phyloP scores from a whole-genome alignment of 2,329 filamentous ascomycete species.

The Neoarthrinium moseri region DNA sequence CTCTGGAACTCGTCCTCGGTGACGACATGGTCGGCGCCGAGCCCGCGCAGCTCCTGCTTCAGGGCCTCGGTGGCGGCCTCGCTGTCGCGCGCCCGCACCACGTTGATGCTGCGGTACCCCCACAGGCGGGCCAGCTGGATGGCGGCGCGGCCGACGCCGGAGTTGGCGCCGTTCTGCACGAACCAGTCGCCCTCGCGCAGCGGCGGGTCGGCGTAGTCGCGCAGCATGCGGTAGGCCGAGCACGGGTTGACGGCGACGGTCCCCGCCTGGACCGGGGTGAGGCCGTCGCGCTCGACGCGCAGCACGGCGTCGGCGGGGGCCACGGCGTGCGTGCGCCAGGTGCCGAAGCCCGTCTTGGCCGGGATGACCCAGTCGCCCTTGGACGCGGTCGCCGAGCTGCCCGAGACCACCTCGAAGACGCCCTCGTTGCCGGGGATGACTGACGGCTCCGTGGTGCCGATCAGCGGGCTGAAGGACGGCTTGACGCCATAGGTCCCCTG shows the following conservation, averaged over 20 bases:
- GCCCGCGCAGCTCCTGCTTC: constrained; percentile 47
- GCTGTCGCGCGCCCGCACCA: constrained; percentile 72
- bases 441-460: constrained; percentile 75
- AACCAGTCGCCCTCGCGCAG: constrained; percentile 81
- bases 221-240: constrained; percentile 90
- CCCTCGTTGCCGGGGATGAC: constrained; percentile 89
- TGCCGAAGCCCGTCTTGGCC: constrained; percentile 78
- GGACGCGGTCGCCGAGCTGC: constrained; percentile 51
- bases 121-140: constrained; percentile 85
- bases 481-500: constrained; percentile 93
- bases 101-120: constrained; percentile 88
- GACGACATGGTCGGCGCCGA: constrained; percentile 58
- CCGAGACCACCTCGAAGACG: constrained; percentile 81
- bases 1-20: constrained; percentile 55
- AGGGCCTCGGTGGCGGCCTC: constrained; percentile 62
- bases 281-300: constrained; percentile 61
- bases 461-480: constrained; percentile 70
- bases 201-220: constrained; percentile 63
- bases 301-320: constrained; percentile 44
- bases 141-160: constrained; percentile 84
- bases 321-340: constrained; percentile 90
- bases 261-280: constrained; percentile 76
- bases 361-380: constrained; percentile 95
- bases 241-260: constrained; percentile 92
- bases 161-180: constrained; percentile 95